Evolutionary conservation across 2,329 filamentous ascomycete genomes (phyloP).

Genomic region (Diplodia intermedia): DNA sequence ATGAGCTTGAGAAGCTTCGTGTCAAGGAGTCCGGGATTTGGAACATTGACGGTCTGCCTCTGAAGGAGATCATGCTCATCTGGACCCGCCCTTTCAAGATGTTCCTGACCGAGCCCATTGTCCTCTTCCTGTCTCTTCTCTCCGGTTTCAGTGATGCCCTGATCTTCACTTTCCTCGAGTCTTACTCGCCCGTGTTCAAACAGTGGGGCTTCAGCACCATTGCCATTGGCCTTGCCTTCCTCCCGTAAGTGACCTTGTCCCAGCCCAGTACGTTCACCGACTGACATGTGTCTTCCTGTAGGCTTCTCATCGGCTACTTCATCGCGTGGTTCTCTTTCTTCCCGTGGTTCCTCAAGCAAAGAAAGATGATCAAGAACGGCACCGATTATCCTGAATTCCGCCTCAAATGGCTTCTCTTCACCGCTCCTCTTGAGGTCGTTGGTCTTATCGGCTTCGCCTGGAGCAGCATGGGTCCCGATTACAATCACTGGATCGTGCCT

Average conservation of each 20-base stretch:
- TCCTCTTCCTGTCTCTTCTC: slow-evolving; percentile 71
- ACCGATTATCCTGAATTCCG: slow-evolving; percentile 67
- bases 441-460: slow-evolving; percentile 75
- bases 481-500: slow-evolving; percentile 70
- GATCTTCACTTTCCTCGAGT: slow-evolving; percentile 79
- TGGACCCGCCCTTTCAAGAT: slow-evolving; percentile 73
- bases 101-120: slow-evolving; percentile 77
- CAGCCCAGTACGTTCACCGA: not conserved
- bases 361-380: slow-evolving; percentile 56
- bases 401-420: slow-evolving; percentile 69
- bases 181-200: slow-evolving; percentile 69
- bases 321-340: slow-evolving; percentile 67
- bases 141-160: slow-evolving; percentile 76
- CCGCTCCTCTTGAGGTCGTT: slow-evolving; percentile 66
- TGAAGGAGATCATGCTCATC: slow-evolving; percentile 55
- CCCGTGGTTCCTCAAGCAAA: slow-evolving; percentile 62
- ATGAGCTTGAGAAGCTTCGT: slow-evolving; percentile 62
- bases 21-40: slow-evolving; percentile 32
- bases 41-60: slow-evolving; percentile 46
- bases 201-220: slow-evolving; percentile 69
- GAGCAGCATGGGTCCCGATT: slow-evolving; percentile 66
- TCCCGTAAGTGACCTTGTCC: slow-evolving; percentile 52
- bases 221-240: slow-evolving; percentile 66
- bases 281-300: slow-evolving; percentile 16
- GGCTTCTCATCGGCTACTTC: slow-evolving; percentile 69